These are phyloP conservation scores for Stromatinia cepivora DNA, from an alignment of 2,329 filamentous ascomycete genomes.

Conservation along the genomic window DNA sequence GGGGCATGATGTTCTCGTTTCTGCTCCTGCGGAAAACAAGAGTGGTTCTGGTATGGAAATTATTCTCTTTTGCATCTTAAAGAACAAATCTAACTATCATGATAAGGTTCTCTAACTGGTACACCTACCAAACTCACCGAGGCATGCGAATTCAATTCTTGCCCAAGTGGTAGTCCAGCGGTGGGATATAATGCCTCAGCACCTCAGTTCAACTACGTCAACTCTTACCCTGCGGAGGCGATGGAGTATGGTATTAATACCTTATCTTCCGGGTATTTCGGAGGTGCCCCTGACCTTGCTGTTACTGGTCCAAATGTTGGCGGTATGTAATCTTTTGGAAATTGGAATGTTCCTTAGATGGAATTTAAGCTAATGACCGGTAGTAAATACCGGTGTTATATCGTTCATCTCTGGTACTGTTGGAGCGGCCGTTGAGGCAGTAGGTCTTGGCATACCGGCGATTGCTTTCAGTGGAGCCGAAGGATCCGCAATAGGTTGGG, in stretches of 20 bases:
- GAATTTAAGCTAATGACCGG: background rate
- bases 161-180: conserved; percentile 14
- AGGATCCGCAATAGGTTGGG: conserved; percentile 4
- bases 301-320: conserved; percentile 15
- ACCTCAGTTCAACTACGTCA: conserved; percentile 19
- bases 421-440: conserved; percentile 13
- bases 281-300: conserved; percentile 13
- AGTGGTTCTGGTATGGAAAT: conserved; percentile 6
- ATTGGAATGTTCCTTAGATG: background rate
- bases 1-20: conserved; percentile 17
- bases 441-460: background rate
- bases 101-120: conserved; percentile 1
- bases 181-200: conserved; percentile 11
- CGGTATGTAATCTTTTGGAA: background rate
- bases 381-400: conserved; percentile 17
- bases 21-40: conserved; percentile 8
- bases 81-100: background rate
- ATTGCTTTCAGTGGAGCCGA: conserved; percentile 19
- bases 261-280: conserved; percentile 5
- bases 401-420: conserved; percentile 8
- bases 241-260: conserved; percentile 8
- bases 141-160: conserved; percentile 13
- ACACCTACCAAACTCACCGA: background rate
- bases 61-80: background rate
- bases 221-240: conserved; percentile 2